Base-by-base conservation (phyloP, 352 stramenopile genomes). In the Pythium aristosporum region DNA sequence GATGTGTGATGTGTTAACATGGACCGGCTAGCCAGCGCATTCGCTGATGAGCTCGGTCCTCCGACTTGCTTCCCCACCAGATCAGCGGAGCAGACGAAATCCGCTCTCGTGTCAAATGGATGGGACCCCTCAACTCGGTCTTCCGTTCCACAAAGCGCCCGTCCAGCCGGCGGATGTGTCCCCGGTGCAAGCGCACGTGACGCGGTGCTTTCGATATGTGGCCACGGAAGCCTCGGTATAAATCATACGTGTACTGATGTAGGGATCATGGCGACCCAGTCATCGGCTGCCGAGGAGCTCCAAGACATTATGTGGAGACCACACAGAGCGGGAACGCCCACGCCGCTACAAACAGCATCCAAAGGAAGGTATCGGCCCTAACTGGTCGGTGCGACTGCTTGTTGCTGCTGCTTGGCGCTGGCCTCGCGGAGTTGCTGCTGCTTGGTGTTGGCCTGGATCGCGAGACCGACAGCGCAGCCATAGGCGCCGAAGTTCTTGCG, bases 401-500 rank as follows among this genome's bases (percentile, higher is more conserved):
- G 57, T 34, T 28, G 11, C 42, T 42, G 54, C 54, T 61, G 34
- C 34, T 39, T 39, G 34, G 34, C 54, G 54, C 42, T 43, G 39
- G 42, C 21, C 21, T 54, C 46, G 6, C 62, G 55, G 5, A 44
- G 7, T 21, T 64, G 16, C 15, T 61, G n/a, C 36, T 69, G 63
- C 57, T 71, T 71, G 49, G 49, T 57, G 20, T 41, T 58, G 11
- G 64, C 64, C 23, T 61, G 51, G 23, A 66, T 44, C 10, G 51
- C 57, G 34, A 61, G 37, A 3, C 56, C 42, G 15, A 66, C 43
- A 0, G 64, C 64, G 43, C 64, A 71, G 23, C 64, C 64, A 44
- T 71, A 71, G 25, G 64, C 64, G 6, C 64, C 64, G 18, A 58
- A 71, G 46, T 66, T 71, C 51, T 71, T 47, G 50, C 57, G 49